Base-by-base conservation (phyloP, 345 rosid species). In the Eucalyptus pauciflora region DNA sequence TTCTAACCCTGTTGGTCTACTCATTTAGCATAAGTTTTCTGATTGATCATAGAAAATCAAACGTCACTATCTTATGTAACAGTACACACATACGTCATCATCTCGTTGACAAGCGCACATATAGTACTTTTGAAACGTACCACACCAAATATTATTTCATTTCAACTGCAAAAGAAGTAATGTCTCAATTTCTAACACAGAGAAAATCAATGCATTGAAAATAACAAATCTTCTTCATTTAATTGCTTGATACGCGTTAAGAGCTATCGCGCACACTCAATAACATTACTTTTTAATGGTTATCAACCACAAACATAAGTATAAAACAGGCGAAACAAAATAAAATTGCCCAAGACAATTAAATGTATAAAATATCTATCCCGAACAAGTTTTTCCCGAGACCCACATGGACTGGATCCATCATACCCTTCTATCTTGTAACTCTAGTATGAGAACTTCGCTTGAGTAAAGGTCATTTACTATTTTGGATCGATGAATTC, bases 401-500 rank as follows among this genome's bases (percentile, higher is more conserved):
- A 29, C 1, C 31, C 33, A 29, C 4, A 29, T 62, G 33, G 33
- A 29, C 0, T 0, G 9, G 8, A 62, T 62, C 31, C 71, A 62
- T 29, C 9, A 4, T 13, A 29, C 31, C 31, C 33, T 62, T 3
- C 15, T 27, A 29, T 29, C 33, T 0, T 7, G 3, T 62, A 12
- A 62, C 58, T 13, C 7, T 62, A 2, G 8, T 13, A 13, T 62
- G n/a, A 0, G n/a, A 58, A 58, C n/a, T 25, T 58, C 0, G 2
- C n/a, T 24, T 5, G n/a, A 58, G n/a, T 11, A 25, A 25, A 11
- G n/a, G 64, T 58, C 64, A 25, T 58, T 58, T 58, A 62, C 7
- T 13, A 4, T 29, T 13, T 62, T n/a, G 1, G 33, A 29, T 62
- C 0, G 0, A 62, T 1, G 0, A 14, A 6, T n/a, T 62, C 1